Percentiles rank a stretch among this genome's conserved stretches.
Conservation (phyloP, 73 alveolate species). For the Paramecium sonneborni region DNA sequence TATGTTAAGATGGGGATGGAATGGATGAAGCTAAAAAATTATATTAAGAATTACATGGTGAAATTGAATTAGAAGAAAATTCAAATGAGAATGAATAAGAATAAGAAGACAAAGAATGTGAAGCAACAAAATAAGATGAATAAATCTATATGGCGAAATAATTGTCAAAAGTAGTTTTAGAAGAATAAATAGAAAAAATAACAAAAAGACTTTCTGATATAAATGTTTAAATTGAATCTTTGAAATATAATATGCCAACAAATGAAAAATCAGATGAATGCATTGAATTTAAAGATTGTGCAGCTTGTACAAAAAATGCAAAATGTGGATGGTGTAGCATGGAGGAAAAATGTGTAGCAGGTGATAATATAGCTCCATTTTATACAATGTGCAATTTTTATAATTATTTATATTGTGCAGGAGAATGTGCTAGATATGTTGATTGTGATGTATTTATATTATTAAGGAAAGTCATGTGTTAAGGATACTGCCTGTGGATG, state of each 20-base stretch:
- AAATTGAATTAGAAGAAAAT: neutral
- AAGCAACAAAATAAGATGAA: conserved; percentile 57
- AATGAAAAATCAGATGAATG: conserved; percentile 51
- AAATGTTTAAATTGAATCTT: neutral
- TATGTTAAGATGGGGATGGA: conserved; percentile 45
- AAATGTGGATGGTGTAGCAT: conserved; percentile 68
- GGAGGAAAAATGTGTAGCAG: conserved; percentile 67
- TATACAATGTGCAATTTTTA: conserved; percentile 64
- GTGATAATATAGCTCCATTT: conserved; percentile 68
- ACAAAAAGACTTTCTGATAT: conserved; percentile 19
- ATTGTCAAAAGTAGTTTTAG: conserved; percentile 46
- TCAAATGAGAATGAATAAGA: neutral
- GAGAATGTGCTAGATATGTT: conserved; percentile 64
- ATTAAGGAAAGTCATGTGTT: conserved; percentile 30
- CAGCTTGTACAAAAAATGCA: conserved; percentile 59
- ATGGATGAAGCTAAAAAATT: conserved; percentile 15
- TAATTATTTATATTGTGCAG: conserved; percentile 64
- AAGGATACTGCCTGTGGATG: conserved; percentile 53
- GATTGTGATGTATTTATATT: conserved; percentile 61
- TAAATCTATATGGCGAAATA: conserved; percentile 44
- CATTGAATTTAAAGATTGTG: conserved; percentile 40
- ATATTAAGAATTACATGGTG: conserved; percentile 43
- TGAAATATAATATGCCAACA: conserved; percentile 50
- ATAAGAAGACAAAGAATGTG: neutral
- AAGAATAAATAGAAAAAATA: conserved; percentile 49